Percentiles rank a stretch among this genome's conserved stretches.
Conservation (phyloP, 257 asterid genomes). For the Fraxinus quadrangulata region DNA sequence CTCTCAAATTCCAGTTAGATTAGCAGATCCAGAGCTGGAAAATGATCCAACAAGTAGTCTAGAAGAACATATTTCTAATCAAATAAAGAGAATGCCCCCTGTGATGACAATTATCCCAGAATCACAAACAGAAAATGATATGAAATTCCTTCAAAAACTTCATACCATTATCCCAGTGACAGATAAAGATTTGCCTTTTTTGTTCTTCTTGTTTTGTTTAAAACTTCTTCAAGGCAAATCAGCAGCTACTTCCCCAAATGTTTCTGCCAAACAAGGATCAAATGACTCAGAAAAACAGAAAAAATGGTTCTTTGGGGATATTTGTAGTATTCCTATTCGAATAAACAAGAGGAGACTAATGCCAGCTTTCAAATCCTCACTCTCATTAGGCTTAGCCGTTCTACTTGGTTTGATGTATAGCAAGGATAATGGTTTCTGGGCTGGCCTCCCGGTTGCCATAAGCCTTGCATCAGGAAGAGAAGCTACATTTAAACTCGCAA, state of each 20-base stretch:
- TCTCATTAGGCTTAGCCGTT: constrained; percentile 68
- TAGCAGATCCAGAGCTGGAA: constrained; percentile 38
- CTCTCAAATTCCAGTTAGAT: constrained; percentile 40
- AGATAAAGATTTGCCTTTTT: constrained; percentile 45
- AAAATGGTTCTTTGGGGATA: not conserved
- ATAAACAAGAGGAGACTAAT: constrained; percentile 46
- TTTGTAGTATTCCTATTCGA: constrained; percentile 22
- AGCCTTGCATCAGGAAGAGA: constrained; percentile 68
- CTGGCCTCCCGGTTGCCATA: constrained; percentile 80
- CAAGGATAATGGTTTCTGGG: constrained; percentile 72
- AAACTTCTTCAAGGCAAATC: constrained; percentile 55
- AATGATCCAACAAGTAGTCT: constrained; percentile 25
- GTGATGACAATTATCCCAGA: constrained; percentile 51
- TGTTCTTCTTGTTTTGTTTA: constrained; percentile 72
- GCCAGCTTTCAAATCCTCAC: constrained; percentile 69
- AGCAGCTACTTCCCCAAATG: not conserved
- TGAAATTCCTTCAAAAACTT: constrained; percentile 52
- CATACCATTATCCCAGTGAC: constrained; percentile 33
- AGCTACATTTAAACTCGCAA: constrained; percentile 72
- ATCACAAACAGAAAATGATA: constrained; percentile 33
- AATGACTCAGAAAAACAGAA: constrained; percentile 23
- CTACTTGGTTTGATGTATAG: constrained; percentile 63
- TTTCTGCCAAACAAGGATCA: constrained; percentile 21
- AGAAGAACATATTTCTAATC: constrained; percentile 43
- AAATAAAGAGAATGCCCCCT: constrained; percentile 41